These are phyloP conservation scores for Penicillium pancosmium DNA, from an alignment of 495 filamentous ascomycete genomes.

Conservation along the genomic window DNA sequence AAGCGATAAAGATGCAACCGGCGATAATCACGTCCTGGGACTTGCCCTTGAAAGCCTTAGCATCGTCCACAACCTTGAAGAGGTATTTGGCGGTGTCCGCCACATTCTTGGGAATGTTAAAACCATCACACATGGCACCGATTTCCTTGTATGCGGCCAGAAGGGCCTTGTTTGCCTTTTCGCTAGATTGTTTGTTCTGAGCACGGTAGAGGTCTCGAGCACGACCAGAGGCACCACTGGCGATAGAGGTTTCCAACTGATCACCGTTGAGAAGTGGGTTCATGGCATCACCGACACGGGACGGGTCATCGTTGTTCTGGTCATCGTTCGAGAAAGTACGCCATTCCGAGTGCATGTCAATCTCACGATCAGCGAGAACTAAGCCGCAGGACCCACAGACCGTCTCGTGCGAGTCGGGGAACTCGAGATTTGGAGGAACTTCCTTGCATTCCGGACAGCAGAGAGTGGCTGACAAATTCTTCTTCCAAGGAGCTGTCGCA, in stretches of 20 bases:
- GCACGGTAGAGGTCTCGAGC: conserved; percentile 79
- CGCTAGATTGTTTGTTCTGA: conserved; percentile 80
- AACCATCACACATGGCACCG: conserved; percentile 80
- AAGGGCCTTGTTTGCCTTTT: conserved; percentile 82
- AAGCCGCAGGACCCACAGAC: conserved; percentile 90
- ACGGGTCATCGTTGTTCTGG: conserved; percentile 92
- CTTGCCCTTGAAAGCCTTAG: conserved; percentile 92
- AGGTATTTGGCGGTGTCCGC: conserved; percentile 88
- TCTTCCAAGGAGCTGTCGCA: conserved; percentile 52
- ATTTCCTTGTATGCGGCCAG: conserved; percentile 88
- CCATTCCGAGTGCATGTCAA: conserved; percentile 97
- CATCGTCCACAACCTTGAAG: conserved; percentile 90
- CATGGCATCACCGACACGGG: conserved; percentile 90
- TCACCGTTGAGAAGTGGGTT: conserved; percentile 88
- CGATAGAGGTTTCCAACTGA: conserved; percentile 89
- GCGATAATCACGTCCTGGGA: conserved; percentile 92
- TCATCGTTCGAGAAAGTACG: conserved; percentile 98
- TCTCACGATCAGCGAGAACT: conserved; percentile 87
- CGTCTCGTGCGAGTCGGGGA: conserved; percentile 88
- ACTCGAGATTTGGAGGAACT: conserved; percentile 89
- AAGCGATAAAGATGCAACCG: conserved; percentile 96
- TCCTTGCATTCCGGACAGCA: conserved; percentile 92
- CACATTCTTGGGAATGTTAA: conserved; percentile 76
- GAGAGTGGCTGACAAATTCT: conserved; percentile 81
- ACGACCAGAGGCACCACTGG: conserved; percentile 73